A percentile compares a stretch with the other conserved stretches of the same genome.
Conservation (phyloP, 1,284 basidiomycete genomes). For the Ceratobasidium sp. region DNA sequence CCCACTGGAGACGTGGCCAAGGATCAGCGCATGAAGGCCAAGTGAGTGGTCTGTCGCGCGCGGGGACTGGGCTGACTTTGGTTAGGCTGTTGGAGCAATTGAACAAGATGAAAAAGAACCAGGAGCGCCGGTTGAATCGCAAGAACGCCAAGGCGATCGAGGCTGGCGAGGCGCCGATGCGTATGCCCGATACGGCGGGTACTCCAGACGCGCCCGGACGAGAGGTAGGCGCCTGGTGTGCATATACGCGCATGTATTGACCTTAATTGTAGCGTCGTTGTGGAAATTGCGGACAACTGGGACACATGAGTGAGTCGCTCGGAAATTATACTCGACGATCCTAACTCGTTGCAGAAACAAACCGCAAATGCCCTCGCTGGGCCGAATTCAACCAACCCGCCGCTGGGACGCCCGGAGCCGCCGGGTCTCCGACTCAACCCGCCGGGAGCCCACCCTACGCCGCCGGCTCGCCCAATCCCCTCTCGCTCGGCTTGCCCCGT, state of each 20-base stretch:
- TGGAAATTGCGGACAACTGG: slow-evolving; percentile 93
- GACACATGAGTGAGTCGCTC: slow-evolving; percentile 93
- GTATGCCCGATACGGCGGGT: slow-evolving; percentile 70
- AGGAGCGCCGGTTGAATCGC: slow-evolving; percentile 90
- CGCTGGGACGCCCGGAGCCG: slow-evolving; percentile 29
- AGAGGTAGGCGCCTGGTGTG: slow-evolving; percentile 33
- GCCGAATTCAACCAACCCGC: slow-evolving; percentile 75
- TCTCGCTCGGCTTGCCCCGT: slow-evolving; percentile 47
- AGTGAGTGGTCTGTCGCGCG: slow-evolving; percentile 56
- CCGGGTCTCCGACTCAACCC: slow-evolving; percentile 35
- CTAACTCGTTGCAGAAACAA: slow-evolving; percentile 89
- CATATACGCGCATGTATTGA: slow-evolving; percentile 12
- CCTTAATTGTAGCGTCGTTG: slow-evolving; percentile 70
- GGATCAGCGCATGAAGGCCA: slow-evolving; percentile 82
- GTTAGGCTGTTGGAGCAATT: slow-evolving; percentile 88
- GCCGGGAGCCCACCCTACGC: slow-evolving; percentile 17
- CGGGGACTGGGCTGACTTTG: slow-evolving; percentile 34
- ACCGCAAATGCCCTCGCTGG: slow-evolving; percentile 91
- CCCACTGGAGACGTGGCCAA: slow-evolving; percentile 90
- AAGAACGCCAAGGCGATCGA: slow-evolving; percentile 93
- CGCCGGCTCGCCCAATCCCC: slow-evolving; percentile 56
- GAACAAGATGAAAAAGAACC: slow-evolving; percentile 94
- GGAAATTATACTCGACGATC: too few relatives aligned
- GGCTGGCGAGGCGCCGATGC: slow-evolving; percentile 79
- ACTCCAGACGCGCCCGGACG: slow-evolving; percentile 82